These are phyloP conservation scores for Dichotomocladium elegans DNA, from an alignment of 371 early-diverging fungal species.

Conservation along the genomic window DNA sequence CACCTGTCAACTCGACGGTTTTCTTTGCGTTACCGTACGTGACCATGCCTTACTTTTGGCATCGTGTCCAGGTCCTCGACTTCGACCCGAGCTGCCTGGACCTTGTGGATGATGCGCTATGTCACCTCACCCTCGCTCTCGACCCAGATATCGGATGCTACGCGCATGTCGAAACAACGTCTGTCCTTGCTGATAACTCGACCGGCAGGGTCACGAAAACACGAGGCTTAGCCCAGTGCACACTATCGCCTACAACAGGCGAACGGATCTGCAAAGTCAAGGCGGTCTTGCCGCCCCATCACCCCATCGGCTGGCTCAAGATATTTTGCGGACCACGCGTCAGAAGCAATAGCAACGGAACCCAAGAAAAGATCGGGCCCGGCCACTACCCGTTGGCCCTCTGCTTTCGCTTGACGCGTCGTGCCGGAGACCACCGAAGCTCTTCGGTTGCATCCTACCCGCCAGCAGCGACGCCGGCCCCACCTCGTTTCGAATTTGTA, in stretches of 20 bases:
- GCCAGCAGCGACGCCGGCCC: neutral
- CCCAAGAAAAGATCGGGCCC: conserved; percentile 13
- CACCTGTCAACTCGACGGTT: conserved; percentile 17
- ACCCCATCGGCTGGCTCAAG: conserved; percentile 37
- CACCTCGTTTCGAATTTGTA: conserved; percentile 37
- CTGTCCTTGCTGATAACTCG: neutral
- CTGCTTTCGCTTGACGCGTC: conserved; percentile 20
- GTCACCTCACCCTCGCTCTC: conserved; percentile 17
- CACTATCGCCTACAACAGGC: conserved; percentile 2
- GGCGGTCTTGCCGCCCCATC: conserved; percentile 32
- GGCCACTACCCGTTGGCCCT: conserved; percentile 28
- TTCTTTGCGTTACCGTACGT: conserved; percentile 40
- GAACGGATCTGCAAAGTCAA: conserved; percentile 35
- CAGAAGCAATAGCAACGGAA: neutral
- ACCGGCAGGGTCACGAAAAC: neutral
- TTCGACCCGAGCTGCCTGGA: conserved; percentile 7
- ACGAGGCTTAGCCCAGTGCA: conserved; percentile 36
- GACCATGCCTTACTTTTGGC: conserved; percentile 28
- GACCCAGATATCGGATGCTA: conserved; percentile 25
- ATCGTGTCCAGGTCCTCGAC: conserved; percentile 21
- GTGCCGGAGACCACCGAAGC: neutral
- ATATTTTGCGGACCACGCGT: conserved; percentile 32
- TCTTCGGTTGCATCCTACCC: no score
- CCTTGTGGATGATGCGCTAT: conserved; percentile 13
- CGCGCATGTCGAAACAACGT: conserved; percentile 30